A percentile compares a stretch with the other conserved stretches of the same genome.
These are phyloP conservation scores for Pichia phayaonensis DNA, from an alignment of 805 yeast genomes.

Conservation along the genomic window DNA sequence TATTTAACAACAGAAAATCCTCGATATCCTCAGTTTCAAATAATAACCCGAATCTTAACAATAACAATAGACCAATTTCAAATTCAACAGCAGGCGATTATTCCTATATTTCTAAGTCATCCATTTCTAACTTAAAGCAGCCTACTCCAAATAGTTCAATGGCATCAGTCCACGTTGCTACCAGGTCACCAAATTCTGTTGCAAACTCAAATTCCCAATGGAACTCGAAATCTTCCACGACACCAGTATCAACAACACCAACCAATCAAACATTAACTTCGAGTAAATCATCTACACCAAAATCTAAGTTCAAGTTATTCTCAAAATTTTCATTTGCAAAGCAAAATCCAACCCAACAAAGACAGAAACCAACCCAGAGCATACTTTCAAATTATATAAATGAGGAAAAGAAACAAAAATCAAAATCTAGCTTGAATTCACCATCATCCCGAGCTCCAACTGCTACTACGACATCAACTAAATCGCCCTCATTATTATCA, in stretches of 20 bases:
- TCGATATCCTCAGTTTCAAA: background rate
- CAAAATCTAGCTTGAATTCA: background rate
- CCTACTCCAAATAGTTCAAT: background rate
- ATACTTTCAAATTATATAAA: constrained; percentile 19
- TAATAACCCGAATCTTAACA: background rate
- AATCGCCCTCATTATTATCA: background rate
- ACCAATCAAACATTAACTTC: background rate
- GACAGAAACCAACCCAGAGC: constrained; percentile 11
- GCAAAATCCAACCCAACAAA: constrained; percentile 14
- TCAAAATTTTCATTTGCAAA: constrained; percentile 25
- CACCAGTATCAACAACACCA: background rate
- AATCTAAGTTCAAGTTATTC: constrained; percentile 12
- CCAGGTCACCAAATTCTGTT: background rate
- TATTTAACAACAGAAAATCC: background rate
- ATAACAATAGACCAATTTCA: background rate
- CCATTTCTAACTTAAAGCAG: background rate
- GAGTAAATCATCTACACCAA: background rate
- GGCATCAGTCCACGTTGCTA: background rate
- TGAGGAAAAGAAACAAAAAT: constrained; percentile 2
- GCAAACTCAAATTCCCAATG: background rate
- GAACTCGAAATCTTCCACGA: background rate
- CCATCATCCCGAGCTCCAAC: background rate
- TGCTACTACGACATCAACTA: background rate
- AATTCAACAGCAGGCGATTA: background rate
- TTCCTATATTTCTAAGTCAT: background rate